These are phyloP conservation scores for Russula vinacea DNA, from an alignment of 768 basidiomycete species.

Conservation along the genomic window DNA sequence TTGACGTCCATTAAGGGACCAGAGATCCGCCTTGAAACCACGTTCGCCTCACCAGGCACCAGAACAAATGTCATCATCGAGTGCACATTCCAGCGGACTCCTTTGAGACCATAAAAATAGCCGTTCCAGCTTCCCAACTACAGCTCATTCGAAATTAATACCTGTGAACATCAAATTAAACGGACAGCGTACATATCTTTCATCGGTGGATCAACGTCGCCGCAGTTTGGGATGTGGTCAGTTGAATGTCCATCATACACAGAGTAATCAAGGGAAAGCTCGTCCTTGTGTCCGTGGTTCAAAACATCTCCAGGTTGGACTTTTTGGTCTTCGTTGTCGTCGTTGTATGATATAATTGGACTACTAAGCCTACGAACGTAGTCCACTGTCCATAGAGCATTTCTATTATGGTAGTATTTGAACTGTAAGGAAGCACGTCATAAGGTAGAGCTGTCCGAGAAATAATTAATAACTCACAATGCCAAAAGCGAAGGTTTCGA, in stretches of 20 bases:
- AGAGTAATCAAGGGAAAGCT: slow-evolving; percentile 11
- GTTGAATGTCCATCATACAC: slow-evolving; percentile 23
- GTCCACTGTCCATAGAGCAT: slow-evolving; percentile 5
- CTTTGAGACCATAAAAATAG: slow-evolving; percentile 17
- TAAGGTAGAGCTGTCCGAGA: neutral
- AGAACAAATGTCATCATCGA: slow-evolving; percentile 23
- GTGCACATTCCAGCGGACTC: neutral
- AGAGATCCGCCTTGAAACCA: slow-evolving; percentile 15
- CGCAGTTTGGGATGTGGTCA: neutral
- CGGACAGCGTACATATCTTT: slow-evolving; percentile 14
- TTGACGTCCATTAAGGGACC: slow-evolving; percentile 20
- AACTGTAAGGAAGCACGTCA: slow-evolving; percentile 11
- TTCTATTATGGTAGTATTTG: neutral
- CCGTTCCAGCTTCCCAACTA: slow-evolving; percentile 26
- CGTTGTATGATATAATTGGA: slow-evolving; percentile 5
- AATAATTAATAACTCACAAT: slow-evolving; percentile 19
- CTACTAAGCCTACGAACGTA: slow-evolving; percentile 12
- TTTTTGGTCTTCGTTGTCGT: slow-evolving; percentile 14
- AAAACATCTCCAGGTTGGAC: slow-evolving; percentile 15
- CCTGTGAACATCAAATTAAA: neutral
- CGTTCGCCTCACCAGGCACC: slow-evolving; percentile 8
- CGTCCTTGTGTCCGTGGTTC: slow-evolving; percentile 10
- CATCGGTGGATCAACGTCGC: neutral
- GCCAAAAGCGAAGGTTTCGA: slow-evolving; percentile 30
- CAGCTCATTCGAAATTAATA: neutral